Evolutionary conservation across 2,329 filamentous ascomycete species (phyloP), one percentile per base, ranked within the genome.

Genomic region (Hypoxylon sp.): DNA sequence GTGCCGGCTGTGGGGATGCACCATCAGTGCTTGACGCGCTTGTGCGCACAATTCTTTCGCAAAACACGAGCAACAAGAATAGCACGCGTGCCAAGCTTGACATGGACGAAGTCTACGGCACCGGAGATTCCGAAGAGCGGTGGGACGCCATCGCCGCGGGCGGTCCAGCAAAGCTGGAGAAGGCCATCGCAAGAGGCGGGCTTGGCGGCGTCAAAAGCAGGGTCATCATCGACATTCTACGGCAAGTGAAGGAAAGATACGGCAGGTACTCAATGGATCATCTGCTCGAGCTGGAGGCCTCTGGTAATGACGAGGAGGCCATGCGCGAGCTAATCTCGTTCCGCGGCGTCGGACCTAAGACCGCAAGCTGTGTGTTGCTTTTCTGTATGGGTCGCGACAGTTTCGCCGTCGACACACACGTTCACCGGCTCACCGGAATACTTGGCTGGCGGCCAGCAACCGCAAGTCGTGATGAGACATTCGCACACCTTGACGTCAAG

Each of bases 191-290:
- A 76, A 84, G 84, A 23, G 93, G 92, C 30, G 93, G 93, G 0
- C 82, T 95, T 1, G 90, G 89, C 13, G 86, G 86, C 36, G 83
- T 87, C n/a, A 96, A 95, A 79, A 91, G 89, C 74, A 89, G 87
- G 63, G 88, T 90, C 72, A 92, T 95, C 72, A 87, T 94, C 70
- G 79, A 81, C 36, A 90, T 93, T 58, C 80, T 95, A 73, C 81
- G 85, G 51, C 89, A 93, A 74, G 91, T 90, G 38, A 82, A 87
- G 57, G 76, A 71, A 21, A 72, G 73, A 30, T 77, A 83, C 73
- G 82, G 82, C 3, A 48, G 19, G 1, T 85, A 84, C 71, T 83
- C 82, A 14, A 79, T 87, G 1, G 83, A 87, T 61, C 82, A 86
- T 71, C 76, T 87, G 11, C 83, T 84, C 68, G 75, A 85, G 11